Evolutionary conservation across 2,329 filamentous ascomycete genomes (phyloP), one percentile per base, ranked within the genome.

Genomic region (Phialophora macrospora): DNA sequence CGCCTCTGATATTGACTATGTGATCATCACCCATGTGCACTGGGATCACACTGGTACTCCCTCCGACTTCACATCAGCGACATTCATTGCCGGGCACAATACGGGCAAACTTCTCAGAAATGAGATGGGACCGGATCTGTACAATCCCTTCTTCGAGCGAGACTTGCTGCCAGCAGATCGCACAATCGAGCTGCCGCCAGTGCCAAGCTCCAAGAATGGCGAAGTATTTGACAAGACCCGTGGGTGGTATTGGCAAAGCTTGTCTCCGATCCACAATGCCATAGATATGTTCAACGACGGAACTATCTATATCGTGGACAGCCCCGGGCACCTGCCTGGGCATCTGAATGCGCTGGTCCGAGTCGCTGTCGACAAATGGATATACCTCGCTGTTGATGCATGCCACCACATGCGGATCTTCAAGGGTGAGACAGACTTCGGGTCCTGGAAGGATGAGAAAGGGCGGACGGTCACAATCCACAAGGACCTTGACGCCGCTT

Each of bases 11-110:
- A 73, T 82, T 14, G 72, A 81, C 61, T 73, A 75, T 5, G 76
- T 83, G 4, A 75, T 87, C 7, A 73, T 85, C 1, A 83, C 80
- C 68, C 85, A 87, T 65, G 78, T 84, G 0, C 84, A 87, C 70
- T 86, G 83, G 78, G 85, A 87, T 69, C 85, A 87, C 67, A 78
- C 83, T 38, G 85, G 85, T 17, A 84, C 83, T 4, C 82, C 84
- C 0, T 74, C 76, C 1, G 83, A 85, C 68, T 87, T 85, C 67
- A 65, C 77, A 0, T 72, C 76, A 7, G 77, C 83, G 0, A 76
- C 75, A 2, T 85, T 87, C 68, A 68, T 83, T 4, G 80, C 86
- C 8, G 85, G 85, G 0, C 74, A 77, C 9, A 82, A 81, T 9
- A 80, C 80, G 0, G 68, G 80, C 20, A 67, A 78, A 30, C 72